Conservation (phyloP, 1,284 basidiomycete species). For the Ustilago trichophora region DNA sequence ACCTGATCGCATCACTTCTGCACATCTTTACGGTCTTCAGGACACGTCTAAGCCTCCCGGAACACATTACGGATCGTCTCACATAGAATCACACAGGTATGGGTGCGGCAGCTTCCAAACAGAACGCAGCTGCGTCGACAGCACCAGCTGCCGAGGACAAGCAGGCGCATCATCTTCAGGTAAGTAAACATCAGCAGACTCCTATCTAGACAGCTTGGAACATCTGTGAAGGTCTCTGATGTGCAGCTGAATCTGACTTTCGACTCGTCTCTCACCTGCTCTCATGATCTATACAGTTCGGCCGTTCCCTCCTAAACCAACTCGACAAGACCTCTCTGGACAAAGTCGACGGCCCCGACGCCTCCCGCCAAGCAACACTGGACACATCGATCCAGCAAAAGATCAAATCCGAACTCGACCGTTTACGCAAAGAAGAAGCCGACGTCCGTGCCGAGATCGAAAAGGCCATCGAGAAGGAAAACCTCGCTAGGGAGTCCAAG, state of each 20-base stretch:
- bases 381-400: constrained; percentile 59
- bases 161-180: constrained; percentile 44
- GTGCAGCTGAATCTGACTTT: too few relatives aligned
- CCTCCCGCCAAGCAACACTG: constrained; percentile 50
- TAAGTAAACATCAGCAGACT: constrained; percentile 7
- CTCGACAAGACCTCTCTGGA: constrained; percentile 48
- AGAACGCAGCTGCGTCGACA: constrained; percentile 32
- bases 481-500: constrained; percentile 53
- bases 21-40: too few relatives aligned
- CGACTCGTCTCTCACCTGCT: background rate
- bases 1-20: background rate
- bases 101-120: constrained; percentile 51
- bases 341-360: constrained; percentile 38
- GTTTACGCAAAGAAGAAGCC: constrained; percentile 59
- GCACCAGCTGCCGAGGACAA: constrained; percentile 41
- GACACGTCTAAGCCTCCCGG: background rate
- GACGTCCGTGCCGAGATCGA: constrained; percentile 59
- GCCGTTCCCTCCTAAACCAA: constrained; percentile 47
- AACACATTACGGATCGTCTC: background rate
- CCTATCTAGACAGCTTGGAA: too few relatives aligned
- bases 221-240: too few relatives aligned
- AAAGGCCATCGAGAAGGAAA: constrained; percentile 62
- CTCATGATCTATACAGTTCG: constrained; percentile 24
- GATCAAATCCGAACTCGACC: constrained; percentile 60
- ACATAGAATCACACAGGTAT: constrained; percentile 11